Percentiles rank a stretch among this genome's conserved stretches.
phyloP scores from a whole-genome alignment of 805 yeast genomes.

The Teunomyces barrocoloradensis region DNA sequence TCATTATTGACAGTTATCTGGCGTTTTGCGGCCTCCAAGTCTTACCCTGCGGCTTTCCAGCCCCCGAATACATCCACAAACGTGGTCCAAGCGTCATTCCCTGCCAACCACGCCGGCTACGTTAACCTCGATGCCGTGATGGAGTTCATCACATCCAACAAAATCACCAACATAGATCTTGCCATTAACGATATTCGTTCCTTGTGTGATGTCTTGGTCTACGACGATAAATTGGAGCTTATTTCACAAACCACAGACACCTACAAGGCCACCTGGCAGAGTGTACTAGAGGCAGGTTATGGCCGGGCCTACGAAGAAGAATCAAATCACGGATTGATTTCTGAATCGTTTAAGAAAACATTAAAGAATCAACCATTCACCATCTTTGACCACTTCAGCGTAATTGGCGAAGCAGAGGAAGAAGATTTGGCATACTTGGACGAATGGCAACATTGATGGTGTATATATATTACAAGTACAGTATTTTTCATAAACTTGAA shows the following conservation, averaged over 20 bases:
- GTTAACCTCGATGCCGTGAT: conserved; percentile 74
- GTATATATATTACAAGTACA: background rate
- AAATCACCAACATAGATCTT: conserved; percentile 80
- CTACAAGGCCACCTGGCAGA: conserved; percentile 81
- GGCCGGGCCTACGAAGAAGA: conserved; percentile 32
- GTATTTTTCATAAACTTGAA: too few relatives aligned
- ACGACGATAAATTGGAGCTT: conserved; percentile 80
- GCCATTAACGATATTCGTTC: conserved; percentile 71
- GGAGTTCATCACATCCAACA: conserved; percentile 66
- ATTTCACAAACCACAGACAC: conserved; percentile 52
- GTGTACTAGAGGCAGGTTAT: conserved; percentile 69
- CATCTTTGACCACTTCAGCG: conserved; percentile 42
- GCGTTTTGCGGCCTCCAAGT: conserved; percentile 74
- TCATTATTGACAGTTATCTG: conserved; percentile 80
- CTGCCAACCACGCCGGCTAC: conserved; percentile 58
- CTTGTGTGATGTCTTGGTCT: conserved; percentile 82
- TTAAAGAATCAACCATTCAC: conserved; percentile 26
- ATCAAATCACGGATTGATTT: conserved; percentile 9
- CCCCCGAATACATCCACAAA: conserved; percentile 32
- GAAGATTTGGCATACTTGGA: conserved; percentile 48
- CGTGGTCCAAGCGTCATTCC: conserved; percentile 48
- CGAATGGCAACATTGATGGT: conserved; percentile 36
- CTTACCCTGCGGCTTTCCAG: conserved; percentile 73
- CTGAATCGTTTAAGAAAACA: conserved; percentile 5
- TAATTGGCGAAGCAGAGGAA: conserved; percentile 35